Base-by-base conservation (phyloP, 192 early-diverging fungal genomes). In the Pilobolus umbonatus region DNA sequence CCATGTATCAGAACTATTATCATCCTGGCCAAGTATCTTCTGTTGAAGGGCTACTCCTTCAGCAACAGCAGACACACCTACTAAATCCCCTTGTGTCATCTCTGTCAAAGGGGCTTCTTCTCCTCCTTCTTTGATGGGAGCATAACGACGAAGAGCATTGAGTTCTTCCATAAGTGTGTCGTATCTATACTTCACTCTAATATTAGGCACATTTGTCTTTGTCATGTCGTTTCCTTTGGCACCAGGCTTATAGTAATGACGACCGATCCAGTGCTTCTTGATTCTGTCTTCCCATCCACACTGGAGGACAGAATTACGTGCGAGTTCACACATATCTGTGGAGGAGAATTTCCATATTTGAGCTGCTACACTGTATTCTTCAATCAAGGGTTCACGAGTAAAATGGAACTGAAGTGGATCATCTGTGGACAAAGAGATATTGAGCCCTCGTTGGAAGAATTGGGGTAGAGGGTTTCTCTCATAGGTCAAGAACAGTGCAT, bases 381-480 rank as follows among this genome's bases (percentile, higher is more conserved):
- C 95, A 72, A 95, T 98, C 69, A 98, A 61, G 0, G 95, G 95
- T 68, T 98, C 95, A 65, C 90, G 93, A 8, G 95, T 98, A 53
- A 91, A 94, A 63, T 98, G 95, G 74, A 98, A 95, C 71, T 98
- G 95, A 35, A 98, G 60, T 9, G 95, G 95, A 69, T 98, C 95
- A 62, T 98, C 95, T 2, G 92, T 94, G 15, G 89, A 92, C n/a
- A 98, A 70, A 11, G 87, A 87, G 7, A 98, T 88, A 67, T 98
- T 94, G 29, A 98, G 80, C 0, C 95, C 95, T 31, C 93, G 84
- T 58, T 98, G 89, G 79, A 94, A 95, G 73, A 90, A 98, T 8
- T 80, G 67, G 49, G 88, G 80, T 59, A 98, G 89, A 1, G 93
- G 93, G 64, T 98, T 95, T 56, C 93, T 80, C 70, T 98, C 92